These are phyloP conservation scores for Diaporthe vexans DNA, from an alignment of 2,329 filamentous ascomycete species.

Conservation along the genomic window DNA sequence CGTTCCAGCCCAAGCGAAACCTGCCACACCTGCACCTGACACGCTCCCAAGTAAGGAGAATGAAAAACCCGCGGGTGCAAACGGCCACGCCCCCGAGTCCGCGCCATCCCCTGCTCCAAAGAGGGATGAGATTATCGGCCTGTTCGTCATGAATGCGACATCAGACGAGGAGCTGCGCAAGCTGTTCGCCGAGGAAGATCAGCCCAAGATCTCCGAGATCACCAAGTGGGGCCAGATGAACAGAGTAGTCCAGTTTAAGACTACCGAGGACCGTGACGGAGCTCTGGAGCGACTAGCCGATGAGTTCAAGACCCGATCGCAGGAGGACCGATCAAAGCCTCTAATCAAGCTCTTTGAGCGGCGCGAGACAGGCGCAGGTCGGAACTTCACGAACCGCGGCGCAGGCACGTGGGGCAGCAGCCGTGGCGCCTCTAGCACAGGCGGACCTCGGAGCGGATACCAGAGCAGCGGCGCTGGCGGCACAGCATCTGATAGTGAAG, in stretches of 20 bases:
- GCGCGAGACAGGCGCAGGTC: constrained; percentile 65
- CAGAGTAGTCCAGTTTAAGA: constrained; percentile 90
- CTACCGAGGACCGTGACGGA: constrained; percentile 81
- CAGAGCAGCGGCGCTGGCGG: constrained; percentile 86
- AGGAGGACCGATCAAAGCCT: constrained; percentile 82
- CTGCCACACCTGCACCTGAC: constrained; percentile 64
- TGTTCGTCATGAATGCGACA: constrained; percentile 91
- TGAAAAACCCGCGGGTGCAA: constrained; percentile 68
- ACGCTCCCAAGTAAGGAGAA: constrained; percentile 66
- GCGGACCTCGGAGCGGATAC: constrained; percentile 77
- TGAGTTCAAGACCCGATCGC: constrained; percentile 80
- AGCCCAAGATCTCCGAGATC: constrained; percentile 82
- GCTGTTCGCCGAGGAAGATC: constrained; percentile 87
- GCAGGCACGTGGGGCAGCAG: constrained; percentile 78
- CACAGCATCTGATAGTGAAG: constrained; percentile 79
- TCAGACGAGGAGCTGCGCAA: constrained; percentile 86
- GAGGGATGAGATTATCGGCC: constrained; percentile 78
- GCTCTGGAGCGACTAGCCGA: constrained; percentile 82
- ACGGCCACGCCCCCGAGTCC: constrained; percentile 68
- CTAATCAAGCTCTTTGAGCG: constrained; percentile 88
- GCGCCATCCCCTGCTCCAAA: constrained; percentile 69
- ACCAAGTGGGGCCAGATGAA: constrained; percentile 85
- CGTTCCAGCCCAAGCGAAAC: constrained; percentile 53
- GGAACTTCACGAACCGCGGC: constrained; percentile 68
- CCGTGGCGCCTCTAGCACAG: constrained; percentile 71